Evolutionary conservation across 495 filamentous ascomycete genomes (phyloP), one percentile per base, ranked within the genome.

Genomic region (Friedmanniomyces endolithicus): DNA sequence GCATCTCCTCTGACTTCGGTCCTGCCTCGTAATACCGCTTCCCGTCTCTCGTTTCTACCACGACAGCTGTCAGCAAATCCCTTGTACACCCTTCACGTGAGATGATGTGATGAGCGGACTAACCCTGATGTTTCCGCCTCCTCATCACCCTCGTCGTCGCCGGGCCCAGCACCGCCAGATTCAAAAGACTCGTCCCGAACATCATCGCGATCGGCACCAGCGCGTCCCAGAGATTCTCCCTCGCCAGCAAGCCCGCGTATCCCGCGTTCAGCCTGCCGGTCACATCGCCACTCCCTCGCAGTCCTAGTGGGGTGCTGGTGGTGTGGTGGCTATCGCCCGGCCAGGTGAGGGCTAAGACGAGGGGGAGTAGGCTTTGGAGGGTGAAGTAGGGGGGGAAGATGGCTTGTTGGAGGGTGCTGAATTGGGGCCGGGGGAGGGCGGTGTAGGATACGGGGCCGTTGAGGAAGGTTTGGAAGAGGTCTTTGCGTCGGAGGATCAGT

Each of bases 311-410:
- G n/a, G n/a, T n/a, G 1, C 41, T 57, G 16, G 46, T 79, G 16
- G 3, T n/a, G 37, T 19, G 2, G 14, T n/a, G 3, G 73, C 8
- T 69, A 68, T 37, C 62, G n/a, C 72, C 75, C 40, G 87, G 86
- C 63, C 84, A 90, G 33, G 90, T 96, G 51, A 94, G 65, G n/a
- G 84, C 82, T 9, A 95, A 71, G 19, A 88, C 60, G 14, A 81
- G 66, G 7, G 90, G 86, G 2, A 87, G 72, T 6, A 77, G 75
- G 3, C 85, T 79, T 72, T 95, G 90, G 41, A 95, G 68, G 23
- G 77, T 72, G 68, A 96, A 95, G 73, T 90, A 97, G 60, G 84
- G 68, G 22, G 90, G 90, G 71, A 94, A 90, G 63, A 88, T 80
- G 61, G 77, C 77, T 33, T 78, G 70, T 71, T 94, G 90, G 24